Conservation (phyloP, 108 stramenopile genomes). For the Skeletonema tropicum region DNA sequence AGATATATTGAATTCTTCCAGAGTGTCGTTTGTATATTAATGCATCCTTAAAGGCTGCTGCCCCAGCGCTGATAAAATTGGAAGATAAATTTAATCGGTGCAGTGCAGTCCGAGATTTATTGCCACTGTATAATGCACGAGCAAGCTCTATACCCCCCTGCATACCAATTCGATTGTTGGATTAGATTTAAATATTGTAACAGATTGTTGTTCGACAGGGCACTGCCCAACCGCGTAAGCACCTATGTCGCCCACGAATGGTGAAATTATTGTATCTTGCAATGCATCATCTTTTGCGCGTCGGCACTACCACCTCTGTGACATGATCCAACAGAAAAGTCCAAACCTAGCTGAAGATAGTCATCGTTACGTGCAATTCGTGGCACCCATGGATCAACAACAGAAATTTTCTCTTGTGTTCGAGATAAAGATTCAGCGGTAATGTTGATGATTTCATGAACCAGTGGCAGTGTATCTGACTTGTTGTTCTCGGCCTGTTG, state of each 20-base stretch:
- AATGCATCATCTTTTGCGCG: not conserved
- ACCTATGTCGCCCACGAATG: conserved; percentile 21
- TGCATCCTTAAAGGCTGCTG: conserved; percentile 6
- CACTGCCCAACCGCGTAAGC: conserved; percentile 15
- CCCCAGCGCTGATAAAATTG: conserved; percentile 22
- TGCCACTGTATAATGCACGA: conserved; percentile 1
- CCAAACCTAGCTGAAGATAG: conserved; percentile 4
- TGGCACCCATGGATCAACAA: conserved; percentile 11
- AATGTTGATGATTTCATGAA: conserved; percentile 1
- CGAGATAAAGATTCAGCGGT: not conserved
- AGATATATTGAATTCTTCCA: conserved; percentile 10
- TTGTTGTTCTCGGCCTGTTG: too few species aligned
- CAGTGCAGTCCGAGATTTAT: conserved; percentile 19
- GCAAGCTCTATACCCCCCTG: conserved; percentile 16
- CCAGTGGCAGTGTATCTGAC: too few species aligned
- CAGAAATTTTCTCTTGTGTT: not conserved
- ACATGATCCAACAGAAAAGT: not conserved
- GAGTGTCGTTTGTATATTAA: conserved; percentile 18
- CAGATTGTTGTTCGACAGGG: conserved; percentile 17
- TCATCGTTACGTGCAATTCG: not conserved
- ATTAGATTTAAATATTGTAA: conserved; percentile 15
- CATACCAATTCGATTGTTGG: conserved; percentile 17
- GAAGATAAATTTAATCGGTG: conserved; percentile 15
- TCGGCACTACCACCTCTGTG: conserved; percentile 4
- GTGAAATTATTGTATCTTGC: conserved; percentile 3